phyloP scores from a whole-genome alignment of 129 eudicot species.

The Saussurea involucrata region DNA sequence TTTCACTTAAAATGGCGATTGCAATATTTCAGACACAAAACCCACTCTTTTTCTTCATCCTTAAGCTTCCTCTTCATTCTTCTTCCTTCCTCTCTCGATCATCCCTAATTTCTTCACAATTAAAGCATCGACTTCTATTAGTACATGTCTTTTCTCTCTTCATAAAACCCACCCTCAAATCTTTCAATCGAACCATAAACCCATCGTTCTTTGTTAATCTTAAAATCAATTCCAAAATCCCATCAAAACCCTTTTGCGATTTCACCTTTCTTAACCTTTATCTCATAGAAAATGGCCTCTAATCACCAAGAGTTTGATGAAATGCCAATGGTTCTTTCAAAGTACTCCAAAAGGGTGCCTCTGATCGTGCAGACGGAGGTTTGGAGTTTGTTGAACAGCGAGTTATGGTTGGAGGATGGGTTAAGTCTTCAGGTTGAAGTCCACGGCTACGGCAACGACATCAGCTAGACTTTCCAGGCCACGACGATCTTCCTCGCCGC shows the following conservation, averaged over 20 bases:
- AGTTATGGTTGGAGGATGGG: conserved; percentile 89
- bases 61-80: conserved; percentile 29
- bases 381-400: conserved; percentile 57
- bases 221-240: background rate
- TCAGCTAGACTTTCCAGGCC: too few species aligned
- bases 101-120: conserved; percentile 41
- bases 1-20: conserved; percentile 29
- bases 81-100: conserved; percentile 19
- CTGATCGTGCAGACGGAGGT: conserved; percentile 56
- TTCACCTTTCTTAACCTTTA: background rate
- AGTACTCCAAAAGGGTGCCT: conserved; percentile 60
- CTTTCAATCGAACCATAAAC: conserved; percentile 4
- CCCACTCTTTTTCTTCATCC: conserved; percentile 52
- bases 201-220: background rate
- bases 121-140: conserved; percentile 44
- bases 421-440: conserved; percentile 74
- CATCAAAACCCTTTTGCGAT: conserved; percentile 1
- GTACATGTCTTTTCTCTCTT: conserved; percentile 12
- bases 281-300: conserved; percentile 31
- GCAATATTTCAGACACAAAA: conserved; percentile 36
- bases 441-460: conserved; percentile 75
- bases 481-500: too few species aligned
- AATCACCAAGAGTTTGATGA: conserved; percentile 31
- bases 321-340: conserved; percentile 35
- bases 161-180: conserved; percentile 14